Conservation (phyloP, 2,329 filamentous ascomycete species). For the Fusarium illudens region DNA sequence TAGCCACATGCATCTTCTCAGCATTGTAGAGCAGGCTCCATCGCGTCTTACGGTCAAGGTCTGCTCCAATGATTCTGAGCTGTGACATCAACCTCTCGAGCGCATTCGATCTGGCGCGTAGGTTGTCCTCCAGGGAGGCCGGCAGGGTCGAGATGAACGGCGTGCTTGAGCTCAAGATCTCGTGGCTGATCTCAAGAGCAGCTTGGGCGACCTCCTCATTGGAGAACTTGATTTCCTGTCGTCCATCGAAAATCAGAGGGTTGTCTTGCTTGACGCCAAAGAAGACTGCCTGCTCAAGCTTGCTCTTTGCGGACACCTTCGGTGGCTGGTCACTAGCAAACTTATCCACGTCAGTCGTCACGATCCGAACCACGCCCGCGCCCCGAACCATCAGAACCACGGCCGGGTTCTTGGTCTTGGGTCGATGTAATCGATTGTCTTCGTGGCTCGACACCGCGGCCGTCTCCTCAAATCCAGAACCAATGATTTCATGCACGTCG, state of each 20-base stretch:
- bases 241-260: conserved; percentile 83
- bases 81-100: conserved; percentile 79
- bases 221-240: conserved; percentile 71
- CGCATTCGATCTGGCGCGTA: conserved; percentile 76
- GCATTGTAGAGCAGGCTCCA: conserved; percentile 90
- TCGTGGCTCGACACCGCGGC: conserved; percentile 49
- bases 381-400: conserved; percentile 70
- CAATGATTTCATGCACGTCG: conserved; percentile 69
- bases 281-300: conserved; percentile 94
- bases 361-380: conserved; percentile 67
- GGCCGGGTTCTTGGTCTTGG: conserved; percentile 68
- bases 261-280: conserved; percentile 85
- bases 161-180: conserved; percentile 81
- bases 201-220: conserved; percentile 77
- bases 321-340: conserved; percentile 67
- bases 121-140: conserved; percentile 81
- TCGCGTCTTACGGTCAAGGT: conserved; percentile 71
- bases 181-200: conserved; percentile 78
- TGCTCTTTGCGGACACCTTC: conserved; percentile 81
- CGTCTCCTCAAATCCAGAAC: conserved; percentile 70
- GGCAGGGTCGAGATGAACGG: conserved; percentile 76
- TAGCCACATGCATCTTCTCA: conserved; percentile 86
- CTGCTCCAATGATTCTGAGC: conserved; percentile 70
- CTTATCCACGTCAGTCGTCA: conserved; percentile 66
- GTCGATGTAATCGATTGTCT: conserved; percentile 59